Evolutionary conservation across 805 yeast species (phyloP), one percentile per base, ranked within the genome.

Genomic region (Barnettozyma californica): DNA sequence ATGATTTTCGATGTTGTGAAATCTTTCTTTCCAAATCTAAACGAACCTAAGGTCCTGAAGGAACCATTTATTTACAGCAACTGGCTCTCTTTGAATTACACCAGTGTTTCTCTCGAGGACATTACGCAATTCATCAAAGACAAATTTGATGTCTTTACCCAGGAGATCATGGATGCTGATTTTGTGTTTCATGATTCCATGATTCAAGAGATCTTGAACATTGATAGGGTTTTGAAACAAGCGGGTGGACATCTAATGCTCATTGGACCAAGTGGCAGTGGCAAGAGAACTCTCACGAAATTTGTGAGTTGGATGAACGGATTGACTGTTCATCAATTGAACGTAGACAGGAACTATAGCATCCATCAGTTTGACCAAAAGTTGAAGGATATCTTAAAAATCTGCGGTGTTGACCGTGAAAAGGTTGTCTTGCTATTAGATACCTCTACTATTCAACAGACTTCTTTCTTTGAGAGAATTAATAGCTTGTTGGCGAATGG

Each of bases 301-400:
- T 92, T 92, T 73, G 96, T 87, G 5, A 81, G 95, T 0, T 92
- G 98, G 98, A 78, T 90, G 68, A 86, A 87, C 62, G 97, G 96
- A 0, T 60, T 87, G 18, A 75, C 70, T 25, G 72, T 81, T 0
- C 67, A 74, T 18, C 87, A 82, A 52, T 71, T 92, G 33, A 69
- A 68, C 35, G 84, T 85, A 0, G 73, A 75, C 23, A 64, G 77
- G 8, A 69, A 68, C 9, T 91, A 79, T 57, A 65, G 75, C 0
- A 68, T 86, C 16, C 56, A 55, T 0, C 86, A 89, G 44, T 91
- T 92, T 65, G 96, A 89, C 50, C 58, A 65, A 0, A 78, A 81
- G 4, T 62, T 92, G 47, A 74, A 86, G 48, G 68, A 66, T 0
- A 62, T 87, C 0, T 67, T 92, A 4, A 64, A 67, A 31, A 58